A percentile compares a stretch with the other conserved stretches of the same genome.
phyloP scores from a whole-genome alignment of 148 eudicot species.

The Linanthus parryae region DNA sequence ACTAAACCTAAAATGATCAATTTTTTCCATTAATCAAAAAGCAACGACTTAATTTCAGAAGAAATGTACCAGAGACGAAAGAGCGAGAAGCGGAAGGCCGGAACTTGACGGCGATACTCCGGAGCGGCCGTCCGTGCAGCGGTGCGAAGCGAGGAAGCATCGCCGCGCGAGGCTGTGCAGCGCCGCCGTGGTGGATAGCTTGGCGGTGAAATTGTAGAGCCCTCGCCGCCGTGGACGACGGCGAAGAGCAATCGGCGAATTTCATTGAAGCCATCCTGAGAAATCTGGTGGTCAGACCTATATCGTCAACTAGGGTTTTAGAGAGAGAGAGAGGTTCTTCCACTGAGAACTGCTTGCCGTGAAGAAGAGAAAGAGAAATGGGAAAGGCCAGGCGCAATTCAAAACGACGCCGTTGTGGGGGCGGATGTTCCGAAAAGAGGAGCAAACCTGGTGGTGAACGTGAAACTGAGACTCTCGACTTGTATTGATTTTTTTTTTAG shows the following conservation, averaged over 20 bases:
- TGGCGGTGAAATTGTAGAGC: background rate
- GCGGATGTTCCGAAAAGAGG: too few species aligned
- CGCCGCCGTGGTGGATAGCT: background rate
- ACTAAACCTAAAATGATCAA: too few species aligned
- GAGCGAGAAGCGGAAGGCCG: conserved; percentile 2
- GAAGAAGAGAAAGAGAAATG: too few species aligned
- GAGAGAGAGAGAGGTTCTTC: too few species aligned
- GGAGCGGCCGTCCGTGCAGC: background rate
- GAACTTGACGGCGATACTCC: background rate
- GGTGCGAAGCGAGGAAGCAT: background rate
- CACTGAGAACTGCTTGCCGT: too few species aligned
- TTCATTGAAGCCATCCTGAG: background rate
- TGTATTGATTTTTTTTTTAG: too few species aligned
- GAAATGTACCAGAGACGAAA: background rate
- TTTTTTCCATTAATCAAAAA: too few species aligned
- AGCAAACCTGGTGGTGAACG: too few species aligned
- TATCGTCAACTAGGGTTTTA: background rate
- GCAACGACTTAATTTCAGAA: too few species aligned
- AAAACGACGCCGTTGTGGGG: too few species aligned
- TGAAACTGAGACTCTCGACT: too few species aligned
- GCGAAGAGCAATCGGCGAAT: conserved; percentile 4
- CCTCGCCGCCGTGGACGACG: background rate
- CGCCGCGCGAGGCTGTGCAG: background rate
- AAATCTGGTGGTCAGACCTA: background rate
- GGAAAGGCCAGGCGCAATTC: too few species aligned